Evolutionary conservation across 2,329 filamentous ascomycete genomes (phyloP), one percentile per base, ranked within the genome.

Genomic region (Simplicillium sp.): DNA sequence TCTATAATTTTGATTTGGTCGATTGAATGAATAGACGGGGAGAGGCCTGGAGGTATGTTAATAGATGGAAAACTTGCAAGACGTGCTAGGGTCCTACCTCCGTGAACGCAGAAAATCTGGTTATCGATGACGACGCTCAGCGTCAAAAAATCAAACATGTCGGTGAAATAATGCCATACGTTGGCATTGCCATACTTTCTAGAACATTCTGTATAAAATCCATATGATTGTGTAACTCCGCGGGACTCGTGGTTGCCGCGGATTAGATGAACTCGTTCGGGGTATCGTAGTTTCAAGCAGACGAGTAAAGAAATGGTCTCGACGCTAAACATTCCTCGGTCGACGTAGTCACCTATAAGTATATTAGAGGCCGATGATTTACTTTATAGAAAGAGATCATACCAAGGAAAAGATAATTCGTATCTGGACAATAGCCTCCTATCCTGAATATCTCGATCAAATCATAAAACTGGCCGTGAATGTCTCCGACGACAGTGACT

Each of bases 1-100:
- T 98, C 92, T 59, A 98, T 97, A 61, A 98, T 94, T 64, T 98
- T 97, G 66, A 98, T 97, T 66, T 98, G 92, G 61, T 98, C 92
- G 58, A 98, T 96, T 35, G 87, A 94, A 65, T 98, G 92, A 59
- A 98, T 97, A 25, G 84, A 89, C 1, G 86, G 86, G 1, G 84
- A 89, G 15, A 92, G 74, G 16, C 86, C 82, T 84, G 47, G 8
- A 5, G 16, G 7, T 14, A 38, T 8, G 31, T 41, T 4, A 44
- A 33, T 29, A 14, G n/a, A 29, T 29, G 11, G 20, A n/a, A 13
- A 11, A 29, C 7, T 29, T 17, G 36, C 11, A n/a, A 25, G 20
- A 9, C 5, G 20, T 9, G 15, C 12, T 3, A 11, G 4, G 6
- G 29, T 3, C 58, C 63, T 62, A 70, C 82, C 88, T 59, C 92